A percentile compares a stretch with the other conserved stretches of the same genome.
Evolutionary conservation across 2,329 filamentous ascomycete genomes (phyloP).

Genomic region (Epicoccum sorghinum): DNA sequence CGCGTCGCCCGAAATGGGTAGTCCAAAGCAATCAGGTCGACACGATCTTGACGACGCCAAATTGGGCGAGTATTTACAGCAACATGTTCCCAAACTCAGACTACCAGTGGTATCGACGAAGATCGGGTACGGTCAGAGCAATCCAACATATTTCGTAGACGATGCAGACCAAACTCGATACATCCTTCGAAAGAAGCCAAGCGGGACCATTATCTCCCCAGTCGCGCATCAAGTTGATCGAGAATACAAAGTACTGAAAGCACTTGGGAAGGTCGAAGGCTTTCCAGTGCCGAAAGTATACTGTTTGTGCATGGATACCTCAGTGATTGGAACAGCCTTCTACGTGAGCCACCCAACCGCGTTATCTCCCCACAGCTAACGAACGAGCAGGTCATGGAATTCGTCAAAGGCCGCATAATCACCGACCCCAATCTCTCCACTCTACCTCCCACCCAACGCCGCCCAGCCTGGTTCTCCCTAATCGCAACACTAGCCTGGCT

Average conservation of each 20-base stretch:
- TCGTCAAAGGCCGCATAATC: constrained; percentile 89
- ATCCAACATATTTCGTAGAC: constrained; percentile 91
- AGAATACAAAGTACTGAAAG: constrained; percentile 87
- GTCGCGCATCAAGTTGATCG: constrained; percentile 95
- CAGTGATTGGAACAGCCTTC: constrained; percentile 84
- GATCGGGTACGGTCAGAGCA: constrained; percentile 97
- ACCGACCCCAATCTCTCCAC: constrained; percentile 81
- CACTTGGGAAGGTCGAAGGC: constrained; percentile 71
- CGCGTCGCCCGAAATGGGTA: not conserved
- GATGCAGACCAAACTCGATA: constrained; percentile 68
- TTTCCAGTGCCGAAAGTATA: constrained; percentile 85
- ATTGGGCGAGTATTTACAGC: constrained; percentile 36
- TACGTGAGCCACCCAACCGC: constrained; percentile 57
- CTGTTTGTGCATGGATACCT: constrained; percentile 80
- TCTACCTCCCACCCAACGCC: constrained; percentile 68
- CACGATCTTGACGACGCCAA: constrained; percentile 41
- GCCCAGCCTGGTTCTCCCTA: constrained; percentile 55
- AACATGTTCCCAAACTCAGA: constrained; percentile 32
- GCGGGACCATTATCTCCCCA: constrained; percentile 86
- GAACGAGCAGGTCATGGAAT: constrained; percentile 75
- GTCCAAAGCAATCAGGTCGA: constrained; percentile 22
- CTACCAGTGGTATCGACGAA: constrained; percentile 52
- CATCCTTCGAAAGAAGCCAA: constrained; percentile 95
- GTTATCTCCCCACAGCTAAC: not conserved
- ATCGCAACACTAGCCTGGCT: constrained; percentile 81